These are phyloP conservation scores for Passiflora organensis DNA, from an alignment of 345 rosid species.

Conservation along the genomic window DNA sequence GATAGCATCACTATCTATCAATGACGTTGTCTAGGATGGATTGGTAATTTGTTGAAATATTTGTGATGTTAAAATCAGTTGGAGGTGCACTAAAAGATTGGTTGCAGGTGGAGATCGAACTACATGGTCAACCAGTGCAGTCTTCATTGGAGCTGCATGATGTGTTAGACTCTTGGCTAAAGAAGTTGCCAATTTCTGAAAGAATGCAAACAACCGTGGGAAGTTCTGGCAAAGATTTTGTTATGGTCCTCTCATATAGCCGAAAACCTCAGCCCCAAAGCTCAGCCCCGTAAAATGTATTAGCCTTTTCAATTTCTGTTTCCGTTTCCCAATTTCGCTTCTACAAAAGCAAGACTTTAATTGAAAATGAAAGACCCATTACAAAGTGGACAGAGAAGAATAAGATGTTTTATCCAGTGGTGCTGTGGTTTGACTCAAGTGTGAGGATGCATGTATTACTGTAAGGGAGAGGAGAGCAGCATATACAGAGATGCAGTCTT, in stretches of 20 bases:
- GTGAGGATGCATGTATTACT: no score
- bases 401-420: no score
- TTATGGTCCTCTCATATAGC: conserved; percentile 44
- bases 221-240: conserved; percentile 39
- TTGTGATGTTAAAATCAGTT: background rate
- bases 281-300: background rate
- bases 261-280: conserved; percentile 28
- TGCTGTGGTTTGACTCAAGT: no score
- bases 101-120: conserved; percentile 44
- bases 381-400: no score
- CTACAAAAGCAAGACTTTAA: background rate
- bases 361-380: no score
- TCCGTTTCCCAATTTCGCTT: background rate
- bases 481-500: no score
- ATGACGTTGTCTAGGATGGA: no score
- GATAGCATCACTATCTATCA: no score
- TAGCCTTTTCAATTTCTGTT: no score
- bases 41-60: no score
- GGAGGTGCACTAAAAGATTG: background rate
- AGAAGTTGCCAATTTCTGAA: conserved; percentile 28
- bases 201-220: conserved; percentile 29
- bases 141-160: conserved; percentile 26
- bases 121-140: conserved; percentile 34
- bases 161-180: conserved; percentile 41
- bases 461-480: no score